Base-by-base conservation (phyloP, 805 yeast species). In the Martiniozyma abietophila region DNA sequence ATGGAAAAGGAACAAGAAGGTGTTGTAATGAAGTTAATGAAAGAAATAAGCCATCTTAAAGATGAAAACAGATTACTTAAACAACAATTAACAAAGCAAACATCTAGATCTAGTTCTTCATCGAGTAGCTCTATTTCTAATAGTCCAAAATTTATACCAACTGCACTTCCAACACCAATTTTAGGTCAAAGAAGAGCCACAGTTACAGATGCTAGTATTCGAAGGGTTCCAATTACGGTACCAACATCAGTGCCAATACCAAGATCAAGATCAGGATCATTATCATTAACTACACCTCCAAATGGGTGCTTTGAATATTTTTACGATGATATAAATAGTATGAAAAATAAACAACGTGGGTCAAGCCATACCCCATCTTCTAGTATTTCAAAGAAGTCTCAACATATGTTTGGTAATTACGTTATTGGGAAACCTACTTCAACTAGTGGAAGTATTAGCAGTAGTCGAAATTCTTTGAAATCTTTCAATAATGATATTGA, bases 1-100 rank as follows among this genome's bases (percentile, higher is more conserved):
- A 71, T 80, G 76, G 88, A 80, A 46, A 64, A 75, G 34, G 85
- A 80, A 54, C 86, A 80, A 51, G 88, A 80, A 48, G 83, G 81
- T 3, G 75, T 78, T 17, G 86, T 79, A 14, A 58, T 78, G 48
- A 70, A 67, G 50, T 58, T 79, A 27, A 77, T 76, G 73, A 67
- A 69, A 35, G 84, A 79, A 49, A 76, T 80, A 23, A 62, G 61
- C 18, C 38, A 44, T 6, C 53, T 79, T 40, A 70, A 67, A 43
- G 72, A 70, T 12, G 83, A 76, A 44, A 73, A 70, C 44, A 60
- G 60, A 26, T 40, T 47, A 8, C 53, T 71, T 30, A 61, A 53
- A 45, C 53, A 50, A 14, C 57, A 54, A 29, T 35, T 60, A 6
- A 32, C 39, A 16, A 36, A 23, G 6, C 37, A 47, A 4, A 28